Conservation (phyloP, 2,329 filamentous ascomycete species). For the Triangularia setosa region DNA sequence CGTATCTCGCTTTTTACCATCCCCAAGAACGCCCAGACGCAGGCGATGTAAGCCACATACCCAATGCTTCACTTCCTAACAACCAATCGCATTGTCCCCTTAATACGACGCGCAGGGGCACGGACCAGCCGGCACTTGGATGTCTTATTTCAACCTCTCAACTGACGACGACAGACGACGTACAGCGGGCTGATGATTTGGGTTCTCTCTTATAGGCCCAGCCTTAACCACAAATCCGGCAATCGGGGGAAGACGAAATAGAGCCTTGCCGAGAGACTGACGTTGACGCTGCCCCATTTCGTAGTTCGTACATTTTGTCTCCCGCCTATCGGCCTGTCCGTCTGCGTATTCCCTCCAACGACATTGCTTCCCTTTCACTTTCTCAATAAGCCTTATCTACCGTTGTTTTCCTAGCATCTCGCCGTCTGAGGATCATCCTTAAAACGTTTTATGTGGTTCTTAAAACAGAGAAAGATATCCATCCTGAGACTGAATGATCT, state of each 20-base stretch:
- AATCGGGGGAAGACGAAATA: neutral
- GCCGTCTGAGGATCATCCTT: neutral
- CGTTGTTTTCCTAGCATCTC: neutral
- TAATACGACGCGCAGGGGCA: neutral
- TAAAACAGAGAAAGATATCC: neutral
- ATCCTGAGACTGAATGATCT: neutral
- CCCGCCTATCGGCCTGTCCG: neutral
- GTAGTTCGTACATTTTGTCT: no score
- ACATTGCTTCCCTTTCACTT: neutral
- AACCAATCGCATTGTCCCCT: neutral
- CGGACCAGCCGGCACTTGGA: neutral
- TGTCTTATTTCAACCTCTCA: neutral
- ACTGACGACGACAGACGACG: neutral
- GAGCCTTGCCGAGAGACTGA: neutral
- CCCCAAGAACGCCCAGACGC: neutral
- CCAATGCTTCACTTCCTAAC: neutral
- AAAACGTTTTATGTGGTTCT: no score
- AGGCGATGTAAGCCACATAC: neutral
- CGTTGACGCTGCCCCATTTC: neutral
- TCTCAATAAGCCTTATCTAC: neutral
- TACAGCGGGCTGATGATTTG: neutral
- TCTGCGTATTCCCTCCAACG: neutral
- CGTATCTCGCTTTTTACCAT: conserved; percentile 17
- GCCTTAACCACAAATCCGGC: neutral
- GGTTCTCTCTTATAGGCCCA: neutral